Conservation (phyloP, 495 filamentous ascomycete genomes). For the Paragyromitra xinjiangensis region DNA sequence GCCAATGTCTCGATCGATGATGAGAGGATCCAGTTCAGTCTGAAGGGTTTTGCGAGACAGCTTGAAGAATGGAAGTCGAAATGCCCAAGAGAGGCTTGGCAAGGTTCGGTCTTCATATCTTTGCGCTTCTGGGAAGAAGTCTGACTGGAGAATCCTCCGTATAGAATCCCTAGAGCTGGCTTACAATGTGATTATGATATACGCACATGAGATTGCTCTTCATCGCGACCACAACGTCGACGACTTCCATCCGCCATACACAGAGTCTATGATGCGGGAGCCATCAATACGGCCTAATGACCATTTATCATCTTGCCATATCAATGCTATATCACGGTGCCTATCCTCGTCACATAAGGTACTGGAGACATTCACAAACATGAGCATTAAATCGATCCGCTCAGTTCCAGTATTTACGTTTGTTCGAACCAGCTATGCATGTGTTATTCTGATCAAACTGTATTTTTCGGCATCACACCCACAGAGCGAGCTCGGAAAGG, state of each 20-base stretch:
- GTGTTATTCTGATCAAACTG: conserved; percentile 87
- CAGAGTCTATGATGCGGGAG: conserved; percentile 61
- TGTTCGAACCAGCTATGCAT: conserved; percentile 81
- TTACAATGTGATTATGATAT: conserved; percentile 75
- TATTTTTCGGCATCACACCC: conserved; percentile 78
- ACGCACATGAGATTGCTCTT: conserved; percentile 87
- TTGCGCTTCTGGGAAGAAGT: neutral
- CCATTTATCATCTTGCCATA: conserved; percentile 69
- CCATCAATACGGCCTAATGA: conserved; percentile 55
- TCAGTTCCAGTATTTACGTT: conserved; percentile 78
- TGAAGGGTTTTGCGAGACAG: conserved; percentile 79
- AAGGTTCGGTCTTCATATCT: conserved; percentile 59
- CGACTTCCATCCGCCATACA: conserved; percentile 66
- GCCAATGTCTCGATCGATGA: conserved; percentile 74
- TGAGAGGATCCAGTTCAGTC: conserved; percentile 73
- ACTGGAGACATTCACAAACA: conserved; percentile 72
- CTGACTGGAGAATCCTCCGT: neutral
- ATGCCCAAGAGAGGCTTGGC: conserved; percentile 62
- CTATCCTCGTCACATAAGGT: conserved; percentile 76
- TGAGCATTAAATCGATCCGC: conserved; percentile 70
- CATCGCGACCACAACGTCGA: conserved; percentile 74
- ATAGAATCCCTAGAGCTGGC: conserved; percentile 67
- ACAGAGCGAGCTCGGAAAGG: conserved; percentile 74
- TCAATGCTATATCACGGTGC: conserved; percentile 76
- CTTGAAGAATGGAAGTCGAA: conserved; percentile 72